A percentile compares a stretch with the other conserved stretches of the same genome.
phyloP scores from a whole-genome alignment of 2,329 filamentous ascomycete genomes.

The Ophiostoma piceae region DNA sequence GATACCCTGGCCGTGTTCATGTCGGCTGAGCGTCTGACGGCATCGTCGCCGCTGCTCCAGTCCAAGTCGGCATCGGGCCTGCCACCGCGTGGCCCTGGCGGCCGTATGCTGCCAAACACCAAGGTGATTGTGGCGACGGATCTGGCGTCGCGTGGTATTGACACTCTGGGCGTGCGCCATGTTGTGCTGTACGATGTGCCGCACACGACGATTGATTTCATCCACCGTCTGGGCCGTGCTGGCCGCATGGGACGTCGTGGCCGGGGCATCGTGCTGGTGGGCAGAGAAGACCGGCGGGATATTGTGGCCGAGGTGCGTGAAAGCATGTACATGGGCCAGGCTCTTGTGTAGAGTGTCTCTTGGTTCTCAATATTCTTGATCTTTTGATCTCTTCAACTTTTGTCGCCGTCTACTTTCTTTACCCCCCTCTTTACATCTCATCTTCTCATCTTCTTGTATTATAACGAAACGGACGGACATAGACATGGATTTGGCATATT shows the following conservation, averaged over 20 bases:
- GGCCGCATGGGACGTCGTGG: constrained; percentile 90
- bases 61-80: background rate
- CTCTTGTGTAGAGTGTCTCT: constrained; percentile 56
- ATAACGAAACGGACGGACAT: background rate
- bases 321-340: constrained; percentile 78
- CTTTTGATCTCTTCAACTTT: background rate
- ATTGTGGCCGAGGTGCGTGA: constrained; percentile 87
- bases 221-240: constrained; percentile 86
- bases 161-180: constrained; percentile 83
- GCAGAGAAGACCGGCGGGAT: constrained; percentile 82
- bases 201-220: constrained; percentile 95
- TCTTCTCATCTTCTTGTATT: background rate
- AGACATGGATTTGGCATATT: background rate
- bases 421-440: background rate
- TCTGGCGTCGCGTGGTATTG: constrained; percentile 84
- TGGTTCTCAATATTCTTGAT: background rate
- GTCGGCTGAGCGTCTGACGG: constrained; percentile 38
- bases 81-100: constrained; percentile 29
- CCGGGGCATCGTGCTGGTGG: constrained; percentile 82
- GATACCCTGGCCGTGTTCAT: constrained; percentile 76
- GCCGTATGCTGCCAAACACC: constrained; percentile 62
- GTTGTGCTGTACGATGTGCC: constrained; percentile 97
- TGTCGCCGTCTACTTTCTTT: background rate
- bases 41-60: constrained; percentile 18
- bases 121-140: constrained; percentile 95